phyloP scores from a whole-genome alignment of 1,284 basidiomycete species.

The Fomes fomentarius region DNA sequence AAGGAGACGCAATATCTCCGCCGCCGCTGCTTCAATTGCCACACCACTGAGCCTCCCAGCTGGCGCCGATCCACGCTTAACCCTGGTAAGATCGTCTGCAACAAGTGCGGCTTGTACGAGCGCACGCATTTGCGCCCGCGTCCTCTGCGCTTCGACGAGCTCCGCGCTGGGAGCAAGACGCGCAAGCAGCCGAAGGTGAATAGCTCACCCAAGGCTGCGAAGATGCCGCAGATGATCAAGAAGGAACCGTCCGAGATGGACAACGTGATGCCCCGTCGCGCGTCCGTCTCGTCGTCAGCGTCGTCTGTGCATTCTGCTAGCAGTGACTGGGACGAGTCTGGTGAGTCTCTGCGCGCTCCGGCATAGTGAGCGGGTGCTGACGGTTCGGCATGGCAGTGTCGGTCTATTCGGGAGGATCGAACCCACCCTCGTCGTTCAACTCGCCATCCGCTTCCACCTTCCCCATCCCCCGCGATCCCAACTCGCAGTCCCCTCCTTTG shows the following conservation, averaged over 20 bases:
- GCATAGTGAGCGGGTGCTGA: constrained; percentile 10
- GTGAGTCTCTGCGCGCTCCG: constrained; percentile 44
- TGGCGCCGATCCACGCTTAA: constrained; percentile 86
- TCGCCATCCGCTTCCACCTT: constrained; percentile 60
- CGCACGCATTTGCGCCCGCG: constrained; percentile 80
- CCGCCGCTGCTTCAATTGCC: constrained; percentile 84
- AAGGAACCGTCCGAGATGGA: constrained; percentile 56
- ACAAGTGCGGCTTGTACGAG: constrained; percentile 87
- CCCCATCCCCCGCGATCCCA: constrained; percentile 57
- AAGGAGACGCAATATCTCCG: constrained; percentile 88
- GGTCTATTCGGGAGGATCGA: constrained; percentile 63
- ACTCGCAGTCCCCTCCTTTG: constrained; percentile 62
- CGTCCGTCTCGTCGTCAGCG: constrained; percentile 61
- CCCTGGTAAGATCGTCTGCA: constrained; percentile 88
- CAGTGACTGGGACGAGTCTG: constrained; percentile 78
- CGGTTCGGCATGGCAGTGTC: constrained; percentile 48
- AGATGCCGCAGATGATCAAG: constrained; percentile 52
- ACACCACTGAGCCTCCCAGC: constrained; percentile 83
- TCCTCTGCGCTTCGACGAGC: constrained; percentile 81
- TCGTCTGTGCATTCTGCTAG: constrained; percentile 53
- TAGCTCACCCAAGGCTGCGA: constrained; percentile 43
- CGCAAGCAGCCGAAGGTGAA: constrained; percentile 57
- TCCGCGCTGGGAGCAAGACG: constrained; percentile 80
- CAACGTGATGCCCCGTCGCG: constrained; percentile 49
- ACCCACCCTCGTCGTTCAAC: constrained; percentile 66